These are phyloP conservation scores for Phyllosticta citribraziliensis DNA, from an alignment of 2,329 filamentous ascomycete genomes.

Conservation along the genomic window DNA sequence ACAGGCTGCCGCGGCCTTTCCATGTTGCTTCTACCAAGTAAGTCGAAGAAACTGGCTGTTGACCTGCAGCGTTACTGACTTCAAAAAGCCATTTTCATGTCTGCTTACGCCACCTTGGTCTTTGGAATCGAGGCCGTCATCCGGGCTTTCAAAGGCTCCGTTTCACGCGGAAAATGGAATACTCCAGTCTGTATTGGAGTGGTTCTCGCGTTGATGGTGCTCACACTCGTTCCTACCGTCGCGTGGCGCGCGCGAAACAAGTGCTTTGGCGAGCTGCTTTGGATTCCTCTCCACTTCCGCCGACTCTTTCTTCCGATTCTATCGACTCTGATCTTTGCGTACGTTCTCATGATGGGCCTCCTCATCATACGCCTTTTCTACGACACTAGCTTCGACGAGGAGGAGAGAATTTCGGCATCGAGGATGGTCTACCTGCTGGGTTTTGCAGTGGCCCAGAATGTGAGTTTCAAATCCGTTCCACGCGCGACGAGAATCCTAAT, in stretches of 20 bases:
- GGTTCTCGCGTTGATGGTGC: conserved; percentile 42
- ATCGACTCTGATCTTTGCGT: conserved; percentile 38
- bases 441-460: conserved; percentile 46
- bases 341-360: conserved; percentile 42
- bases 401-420: conserved; percentile 54
- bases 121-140: conserved; percentile 54
- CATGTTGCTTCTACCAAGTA: conserved; percentile 31
- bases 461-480: conserved; percentile 34
- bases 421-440: conserved; percentile 60
- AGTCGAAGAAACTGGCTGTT: conserved; percentile 10
- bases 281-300: conserved; percentile 51
- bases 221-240: conserved; percentile 50
- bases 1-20: conserved; percentile 25
- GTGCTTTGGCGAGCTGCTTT: conserved; percentile 60
- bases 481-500: not conserved
- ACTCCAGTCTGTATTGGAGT: conserved; percentile 47
- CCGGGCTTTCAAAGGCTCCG: conserved; percentile 43
- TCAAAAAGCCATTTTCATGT: conserved; percentile 51
- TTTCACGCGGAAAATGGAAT: conserved; percentile 49
- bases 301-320: conserved; percentile 48
- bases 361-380: conserved; percentile 50
- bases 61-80: not conserved
- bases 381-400: conserved; percentile 44
- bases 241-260: conserved; percentile 46
- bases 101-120: conserved; percentile 55